Evolutionary conservation across 2,329 filamentous ascomycete genomes (phyloP).

Genomic region (Cercospora zeae-maydis): DNA sequence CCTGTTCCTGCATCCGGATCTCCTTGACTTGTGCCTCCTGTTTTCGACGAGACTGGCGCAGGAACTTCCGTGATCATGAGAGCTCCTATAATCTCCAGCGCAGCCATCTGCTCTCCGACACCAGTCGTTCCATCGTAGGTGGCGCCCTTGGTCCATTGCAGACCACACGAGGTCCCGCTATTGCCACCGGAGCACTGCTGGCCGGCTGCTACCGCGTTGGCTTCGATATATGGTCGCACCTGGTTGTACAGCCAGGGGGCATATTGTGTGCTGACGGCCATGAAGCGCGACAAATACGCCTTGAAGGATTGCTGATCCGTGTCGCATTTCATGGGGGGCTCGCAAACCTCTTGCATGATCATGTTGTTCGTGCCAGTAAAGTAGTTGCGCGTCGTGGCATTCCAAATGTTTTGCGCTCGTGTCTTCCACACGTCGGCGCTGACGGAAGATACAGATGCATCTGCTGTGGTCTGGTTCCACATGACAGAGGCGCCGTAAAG

Average conservation of each 20-base stretch:
- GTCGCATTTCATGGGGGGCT: conserved; percentile 41
- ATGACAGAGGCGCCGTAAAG: conserved; percentile 45
- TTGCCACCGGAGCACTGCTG: conserved; percentile 50
- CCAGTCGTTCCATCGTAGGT: conserved; percentile 48
- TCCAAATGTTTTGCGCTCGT: conserved; percentile 26
- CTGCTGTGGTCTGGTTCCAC: conserved; percentile 31
- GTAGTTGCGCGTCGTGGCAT: conserved; percentile 37
- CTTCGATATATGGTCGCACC: conserved; percentile 52
- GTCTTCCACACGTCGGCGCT: conserved; percentile 24
- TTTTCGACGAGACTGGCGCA: conserved; percentile 46
- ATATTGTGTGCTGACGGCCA: conserved; percentile 54
- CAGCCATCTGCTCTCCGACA: conserved; percentile 57
- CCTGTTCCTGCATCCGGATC: conserved; percentile 44
- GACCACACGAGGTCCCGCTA: conserved; percentile 45
- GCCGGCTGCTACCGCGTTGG: conserved; percentile 54
- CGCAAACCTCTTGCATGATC: conserved; percentile 48
- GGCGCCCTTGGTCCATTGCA: conserved; percentile 39
- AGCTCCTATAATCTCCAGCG: conserved; percentile 50
- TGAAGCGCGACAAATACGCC: conserved; percentile 44
- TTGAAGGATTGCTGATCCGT: conserved; percentile 38
- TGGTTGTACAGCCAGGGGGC: conserved; percentile 53
- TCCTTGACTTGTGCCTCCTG: conserved; percentile 52
- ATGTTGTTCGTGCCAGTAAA: conserved; percentile 36
- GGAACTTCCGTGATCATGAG: conserved; percentile 38
- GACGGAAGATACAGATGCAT: background rate